Evolutionary conservation across 306 rosid genomes (phyloP), one percentile per base, ranked within the genome.

Genomic region (Glycine tomentella): DNA sequence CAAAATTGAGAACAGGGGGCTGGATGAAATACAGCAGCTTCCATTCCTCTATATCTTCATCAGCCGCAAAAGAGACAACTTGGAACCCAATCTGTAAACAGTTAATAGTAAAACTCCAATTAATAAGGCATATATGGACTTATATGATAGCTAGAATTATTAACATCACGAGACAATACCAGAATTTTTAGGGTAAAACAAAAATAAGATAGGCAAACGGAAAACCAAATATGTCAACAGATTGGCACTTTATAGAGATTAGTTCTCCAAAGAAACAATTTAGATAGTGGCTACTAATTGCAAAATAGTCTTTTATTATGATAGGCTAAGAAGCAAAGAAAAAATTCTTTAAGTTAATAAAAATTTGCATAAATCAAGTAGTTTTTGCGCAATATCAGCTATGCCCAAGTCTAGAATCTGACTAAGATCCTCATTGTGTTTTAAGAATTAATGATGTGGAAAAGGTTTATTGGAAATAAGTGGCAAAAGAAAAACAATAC

Each of bases 1-100:
- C 72, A 72, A 81, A 86, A 57, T 71, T 66, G 76, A 34, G 80
- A 34, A 69, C 56, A 76, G 53, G 73, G 49, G 61, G 33, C 67
- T 45, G 65, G 78, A 68, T n/a, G 48, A 53, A 69, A 70, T 75
- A 45, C 82, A 70, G 31, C 31, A 25, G 79, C 58, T 69, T 53
- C 70, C 77, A 31, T n/a, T 62, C 58, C 75, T 69, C 84, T 74
- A 62, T 42, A 80, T 25, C 78, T 73, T 10, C 20, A 31, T 74
- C 79, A 17, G 79, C 79, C 44, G 59, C 79, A 80, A 36, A 36
- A 4, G 13, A 15, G 46, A 45, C 51, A 65, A 71, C 17, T 15
- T 14, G 46, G 44, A 68, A 74, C 62, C 75, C 74, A 68, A 70
- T 55, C 87, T 80, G 82, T 64, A 63, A 25, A 25, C 31, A 25